A percentile compares a stretch with the other conserved stretches of the same genome.
These are phyloP conservation scores for Acaromyces ingoldii DNA, from an alignment of 1,284 basidiomycete species.

Conservation along the genomic window DNA sequence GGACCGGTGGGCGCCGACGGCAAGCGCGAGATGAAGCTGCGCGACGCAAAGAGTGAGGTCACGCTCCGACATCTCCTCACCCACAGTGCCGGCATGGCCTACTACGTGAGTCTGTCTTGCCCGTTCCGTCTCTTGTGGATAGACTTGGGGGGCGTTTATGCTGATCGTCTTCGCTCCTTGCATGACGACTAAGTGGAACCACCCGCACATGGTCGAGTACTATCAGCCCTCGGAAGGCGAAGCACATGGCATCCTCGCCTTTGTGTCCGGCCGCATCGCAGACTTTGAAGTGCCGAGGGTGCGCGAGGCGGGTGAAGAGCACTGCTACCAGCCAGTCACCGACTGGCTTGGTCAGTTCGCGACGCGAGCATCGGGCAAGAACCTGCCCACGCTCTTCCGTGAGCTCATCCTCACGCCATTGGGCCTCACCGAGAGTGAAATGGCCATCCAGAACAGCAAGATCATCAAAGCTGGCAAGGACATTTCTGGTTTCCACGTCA, in stretches of 20 bases:
- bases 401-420: background rate
- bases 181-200: too few relatives aligned
- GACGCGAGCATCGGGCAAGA: background rate
- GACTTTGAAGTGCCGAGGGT: slow-evolving; percentile 1
- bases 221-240: background rate
- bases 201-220: background rate
- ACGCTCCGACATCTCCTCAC: slow-evolving; percentile 4
- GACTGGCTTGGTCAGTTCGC: slow-evolving; percentile 5
- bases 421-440: background rate
- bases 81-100: background rate
- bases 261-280: background rate
- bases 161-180: too few relatives aligned
- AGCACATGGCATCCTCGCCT: background rate
- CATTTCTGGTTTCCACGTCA: background rate
- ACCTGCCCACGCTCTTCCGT: background rate
- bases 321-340: background rate
- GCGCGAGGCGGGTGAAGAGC: background rate
- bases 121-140: too few relatives aligned
- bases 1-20: background rate
- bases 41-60: background rate
- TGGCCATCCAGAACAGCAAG: background rate
- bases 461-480: background rate
- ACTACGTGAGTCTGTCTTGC: too few relatives aligned
- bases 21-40: background rate
- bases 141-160: too few relatives aligned